A percentile compares a stretch with the other conserved stretches of the same genome.
Evolutionary conservation across 495 filamentous ascomycete species (phyloP).

Genomic region (Xylaria nigripes): DNA sequence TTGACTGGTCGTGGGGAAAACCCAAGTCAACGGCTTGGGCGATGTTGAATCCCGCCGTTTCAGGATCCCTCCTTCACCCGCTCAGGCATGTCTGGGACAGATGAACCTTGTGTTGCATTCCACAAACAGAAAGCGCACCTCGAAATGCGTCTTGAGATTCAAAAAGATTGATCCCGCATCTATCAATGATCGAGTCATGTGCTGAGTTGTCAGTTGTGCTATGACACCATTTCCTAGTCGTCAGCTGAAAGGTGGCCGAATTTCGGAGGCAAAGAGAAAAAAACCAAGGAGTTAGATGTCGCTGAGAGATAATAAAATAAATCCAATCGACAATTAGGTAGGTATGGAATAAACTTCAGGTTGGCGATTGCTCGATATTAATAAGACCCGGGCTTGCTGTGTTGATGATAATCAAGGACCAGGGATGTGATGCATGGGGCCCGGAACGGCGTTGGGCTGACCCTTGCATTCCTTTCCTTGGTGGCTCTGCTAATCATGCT

Average conservation of each 20-base stretch:
- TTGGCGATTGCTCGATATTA: slow-evolving; percentile 15
- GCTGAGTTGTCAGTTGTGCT: slow-evolving; percentile 8
- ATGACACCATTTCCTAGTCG: slow-evolving; percentile 3
- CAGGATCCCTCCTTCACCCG: neutral
- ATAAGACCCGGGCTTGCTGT: slow-evolving; percentile 8
- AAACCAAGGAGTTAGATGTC: neutral
- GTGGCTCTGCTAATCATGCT: slow-evolving; percentile 8
- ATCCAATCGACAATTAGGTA: neutral
- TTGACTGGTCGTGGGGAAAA: neutral
- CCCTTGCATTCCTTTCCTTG: slow-evolving; percentile 14
- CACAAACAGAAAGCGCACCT: neutral
- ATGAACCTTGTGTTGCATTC: neutral
- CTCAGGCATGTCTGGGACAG: neutral
- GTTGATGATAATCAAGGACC: slow-evolving; percentile 12
- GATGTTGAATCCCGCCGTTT: neutral
- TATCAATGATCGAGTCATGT: slow-evolving; percentile 5
- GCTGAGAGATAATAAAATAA: neutral
- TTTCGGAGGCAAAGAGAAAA: neutral
- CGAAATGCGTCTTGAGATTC: neutral
- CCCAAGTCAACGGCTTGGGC: neutral
- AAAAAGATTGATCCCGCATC: neutral
- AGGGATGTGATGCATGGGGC: slow-evolving; percentile 15
- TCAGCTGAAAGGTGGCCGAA: slow-evolving; percentile 2
- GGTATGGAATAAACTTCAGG: slow-evolving; percentile 3
- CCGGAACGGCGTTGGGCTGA: slow-evolving; percentile 14